A percentile compares a stretch with the other conserved stretches of the same genome.
phyloP scores from a whole-genome alignment of 257 asterid genomes.

The Henckelia pumila region DNA sequence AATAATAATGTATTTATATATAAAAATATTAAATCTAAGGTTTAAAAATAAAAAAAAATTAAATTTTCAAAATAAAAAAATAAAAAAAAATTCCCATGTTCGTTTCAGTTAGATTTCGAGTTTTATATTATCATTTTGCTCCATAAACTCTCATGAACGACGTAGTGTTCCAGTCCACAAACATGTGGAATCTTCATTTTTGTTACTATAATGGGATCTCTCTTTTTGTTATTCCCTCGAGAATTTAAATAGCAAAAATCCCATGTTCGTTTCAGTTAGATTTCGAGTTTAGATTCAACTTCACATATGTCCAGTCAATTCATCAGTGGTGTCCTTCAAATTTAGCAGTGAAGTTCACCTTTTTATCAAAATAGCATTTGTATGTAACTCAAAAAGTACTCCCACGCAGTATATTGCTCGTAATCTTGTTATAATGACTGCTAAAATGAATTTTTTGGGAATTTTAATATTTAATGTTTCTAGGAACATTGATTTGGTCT shows the following conservation, averaged over 20 bases:
- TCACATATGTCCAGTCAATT: not conserved
- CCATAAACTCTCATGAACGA: not conserved
- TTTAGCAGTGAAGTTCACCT: not conserved
- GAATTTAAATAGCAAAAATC: not conserved
- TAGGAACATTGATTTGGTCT: slow-evolving; percentile 57
- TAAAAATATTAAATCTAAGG: no score
- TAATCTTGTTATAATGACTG: not conserved
- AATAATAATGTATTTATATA: no score
- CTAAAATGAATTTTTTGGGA: not conserved
- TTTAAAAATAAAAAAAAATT: no score
- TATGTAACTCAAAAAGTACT: not conserved
- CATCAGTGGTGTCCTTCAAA: not conserved
- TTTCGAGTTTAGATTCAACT: not conserved
- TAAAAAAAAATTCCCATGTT: no score
- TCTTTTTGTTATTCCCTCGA: not conserved
- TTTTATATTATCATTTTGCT: not conserved
- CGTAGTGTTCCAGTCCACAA: not conserved
- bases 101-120: no score
- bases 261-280: not conserved
- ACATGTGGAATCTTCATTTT: not conserved
- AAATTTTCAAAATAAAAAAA: no score
- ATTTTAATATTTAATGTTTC: slow-evolving; percentile 34
- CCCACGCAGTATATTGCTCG: not conserved
- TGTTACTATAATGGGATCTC: not conserved
- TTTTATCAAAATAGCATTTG: not conserved